Conservation (phyloP, 768 basidiomycete genomes). For the Tylopilus sp. region DNA sequence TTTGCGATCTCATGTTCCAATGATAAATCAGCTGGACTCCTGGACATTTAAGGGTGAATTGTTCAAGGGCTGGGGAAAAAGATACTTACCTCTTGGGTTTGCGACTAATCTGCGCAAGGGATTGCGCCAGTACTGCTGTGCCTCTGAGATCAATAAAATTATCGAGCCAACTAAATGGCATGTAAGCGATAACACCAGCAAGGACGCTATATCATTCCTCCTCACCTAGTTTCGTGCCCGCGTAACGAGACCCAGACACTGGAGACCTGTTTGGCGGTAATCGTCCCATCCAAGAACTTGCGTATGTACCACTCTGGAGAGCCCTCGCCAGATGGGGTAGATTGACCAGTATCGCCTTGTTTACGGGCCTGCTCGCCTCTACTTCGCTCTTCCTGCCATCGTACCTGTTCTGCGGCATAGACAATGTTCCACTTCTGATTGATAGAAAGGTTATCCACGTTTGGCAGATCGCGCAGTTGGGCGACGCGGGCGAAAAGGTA, state of each 20-base stretch:
- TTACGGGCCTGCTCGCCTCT: constrained; percentile 60
- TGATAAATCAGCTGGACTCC: constrained; percentile 49
- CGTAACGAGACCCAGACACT: constrained; percentile 75
- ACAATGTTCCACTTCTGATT: constrained; percentile 95
- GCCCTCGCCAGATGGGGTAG: constrained; percentile 53
- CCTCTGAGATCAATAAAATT: constrained; percentile 74
- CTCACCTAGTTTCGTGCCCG: constrained; percentile 77
- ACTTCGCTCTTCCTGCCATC: constrained; percentile 71
- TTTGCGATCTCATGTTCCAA: constrained; percentile 89
- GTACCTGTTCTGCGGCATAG: constrained; percentile 73
- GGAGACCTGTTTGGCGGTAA: constrained; percentile 76
- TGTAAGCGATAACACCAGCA: constrained; percentile 14
- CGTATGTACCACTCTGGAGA: constrained; percentile 92
- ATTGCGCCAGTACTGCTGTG: constrained; percentile 80
- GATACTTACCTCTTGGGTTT: constrained; percentile 60
- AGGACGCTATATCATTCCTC: constrained; percentile 18
- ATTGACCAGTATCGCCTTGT: constrained; percentile 56
- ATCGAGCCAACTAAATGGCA: constrained; percentile 65
- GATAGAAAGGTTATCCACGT: constrained; percentile 56
- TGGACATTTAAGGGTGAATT: constrained; percentile 8
- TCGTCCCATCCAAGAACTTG: constrained; percentile 83
- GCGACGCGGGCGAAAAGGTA: constrained; percentile 75
- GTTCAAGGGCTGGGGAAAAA: background rate
- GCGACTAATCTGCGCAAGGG: constrained; percentile 70
- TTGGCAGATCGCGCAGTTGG: constrained; percentile 61